Base-by-base conservation (phyloP, 768 basidiomycete species). In the Hemileccinum impolitum region DNA sequence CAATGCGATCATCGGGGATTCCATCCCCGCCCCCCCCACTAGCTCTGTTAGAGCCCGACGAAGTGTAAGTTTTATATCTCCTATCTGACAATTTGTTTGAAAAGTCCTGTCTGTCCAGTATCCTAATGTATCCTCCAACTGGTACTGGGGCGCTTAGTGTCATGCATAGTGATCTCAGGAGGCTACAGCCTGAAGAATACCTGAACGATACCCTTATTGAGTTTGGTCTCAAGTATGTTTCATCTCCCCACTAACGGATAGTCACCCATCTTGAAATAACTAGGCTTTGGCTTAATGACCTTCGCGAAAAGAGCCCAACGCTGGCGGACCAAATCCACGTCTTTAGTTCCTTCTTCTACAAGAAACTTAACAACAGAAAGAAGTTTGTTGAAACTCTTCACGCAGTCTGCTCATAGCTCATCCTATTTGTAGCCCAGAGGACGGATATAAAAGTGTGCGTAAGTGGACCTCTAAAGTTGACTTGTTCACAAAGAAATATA, bases 321-420 rank as follows among this genome's bases (percentile, higher is more conserved):
- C 69, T 90, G 4, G 88, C 82, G 2, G 77, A 83, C 3, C 78
- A 89, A 56, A 75, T 94, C 1, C 86, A 97, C 60, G 79, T 98
- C 4, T 98, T 98, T 74, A 98, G 86, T 66, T 94, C 94, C 0
- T 99, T 97, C 71, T 98, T 99, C 69, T 98, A 94, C 74, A 91
- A 94, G 73, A 95, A 96, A 67, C 70, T 99, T 23, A 85, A 78
- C 46, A 68, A 78, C 45, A 69, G 35, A 55, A 87, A 80, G 63
- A 79, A 75, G 83, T 84, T 63, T 34, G 73, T 62, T 21, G 25
- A 47, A 8, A 4, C 6, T 34, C 30, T 56, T 28, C 28, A 38
- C 48, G 12, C 13, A 18, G 7, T 28, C 43, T 6, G 17, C n/a
- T 21, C 8, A 67, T 58, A 17, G 3, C 36, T 31, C 56, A 39